phyloP scores from a whole-genome alignment of 148 eudicot genomes.

The Chenopodium album region DNA sequence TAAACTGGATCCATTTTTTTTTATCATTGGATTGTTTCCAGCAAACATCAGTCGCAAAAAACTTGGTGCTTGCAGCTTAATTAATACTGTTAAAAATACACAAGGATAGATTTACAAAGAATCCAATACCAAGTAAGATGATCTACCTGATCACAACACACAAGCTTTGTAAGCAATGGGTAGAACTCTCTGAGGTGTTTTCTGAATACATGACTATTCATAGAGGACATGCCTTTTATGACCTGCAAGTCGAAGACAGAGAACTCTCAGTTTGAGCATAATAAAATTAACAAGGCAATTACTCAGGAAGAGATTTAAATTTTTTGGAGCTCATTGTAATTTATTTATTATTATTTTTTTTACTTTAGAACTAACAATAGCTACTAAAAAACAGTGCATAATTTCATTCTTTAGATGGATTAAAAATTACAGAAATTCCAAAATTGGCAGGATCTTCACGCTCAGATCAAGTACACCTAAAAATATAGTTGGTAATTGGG shows the following conservation, averaged over 20 bases:
- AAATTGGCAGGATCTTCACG: background rate
- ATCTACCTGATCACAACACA: constrained; percentile 95
- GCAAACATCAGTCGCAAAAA: background rate
- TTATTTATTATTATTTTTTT: background rate
- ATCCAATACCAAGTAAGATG: background rate
- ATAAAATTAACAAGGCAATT: background rate
- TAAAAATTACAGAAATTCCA: background rate
- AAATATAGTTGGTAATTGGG: background rate
- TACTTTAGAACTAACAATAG: background rate
- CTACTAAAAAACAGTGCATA: background rate
- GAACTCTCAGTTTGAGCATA: background rate
- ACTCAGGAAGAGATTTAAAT: background rate
- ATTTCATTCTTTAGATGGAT: background rate
- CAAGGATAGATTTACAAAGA: background rate
- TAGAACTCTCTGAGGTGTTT: constrained; percentile 88
- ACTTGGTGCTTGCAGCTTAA: background rate
- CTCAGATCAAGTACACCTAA: background rate
- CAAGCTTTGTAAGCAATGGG: constrained; percentile 89
- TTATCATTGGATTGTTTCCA: background rate
- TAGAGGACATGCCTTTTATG: constrained; percentile 78
- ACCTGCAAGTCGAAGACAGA: constrained; percentile 51
- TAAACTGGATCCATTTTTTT: background rate
- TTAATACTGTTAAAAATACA: background rate
- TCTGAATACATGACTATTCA: constrained; percentile 76
- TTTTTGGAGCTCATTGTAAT: background rate